Evolutionary conservation across 2,329 filamentous ascomycete species (phyloP).

Genomic region (Emergomyces pasteurianus): DNA sequence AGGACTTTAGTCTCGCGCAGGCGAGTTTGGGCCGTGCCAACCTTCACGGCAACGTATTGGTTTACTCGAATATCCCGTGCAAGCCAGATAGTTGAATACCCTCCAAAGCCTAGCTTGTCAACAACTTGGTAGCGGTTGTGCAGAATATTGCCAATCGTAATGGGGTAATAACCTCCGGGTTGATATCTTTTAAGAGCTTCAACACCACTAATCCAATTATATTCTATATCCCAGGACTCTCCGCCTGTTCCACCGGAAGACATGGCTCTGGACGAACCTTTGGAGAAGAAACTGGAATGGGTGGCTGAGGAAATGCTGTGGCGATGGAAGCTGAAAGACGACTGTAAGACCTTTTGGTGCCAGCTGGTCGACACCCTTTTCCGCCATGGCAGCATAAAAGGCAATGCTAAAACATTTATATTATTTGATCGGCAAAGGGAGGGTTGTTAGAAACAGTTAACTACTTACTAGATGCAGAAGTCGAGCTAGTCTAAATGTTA

Average conservation of each 20-base stretch:
- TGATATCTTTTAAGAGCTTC: constrained; percentile 20
- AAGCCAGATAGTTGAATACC: constrained; percentile 32
- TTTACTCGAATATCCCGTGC: constrained; percentile 20
- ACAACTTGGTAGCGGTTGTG: constrained; percentile 25
- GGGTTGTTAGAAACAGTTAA: too few species aligned
- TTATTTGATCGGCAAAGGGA: background rate
- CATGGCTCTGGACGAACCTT: background rate
- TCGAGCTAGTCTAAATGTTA: too few species aligned
- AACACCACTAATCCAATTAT: constrained; percentile 18
- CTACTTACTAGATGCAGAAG: too few species aligned
- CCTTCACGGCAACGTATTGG: constrained; percentile 21
- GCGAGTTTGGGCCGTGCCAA: constrained; percentile 13
- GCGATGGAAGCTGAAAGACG: too few species aligned
- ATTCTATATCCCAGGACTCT: constrained; percentile 7
- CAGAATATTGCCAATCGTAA: constrained; percentile 20
- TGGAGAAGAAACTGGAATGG: too few species aligned
- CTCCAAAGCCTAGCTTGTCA: constrained; percentile 32
- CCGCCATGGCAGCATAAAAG: too few species aligned
- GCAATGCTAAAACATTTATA: background rate
- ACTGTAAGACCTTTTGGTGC: too few species aligned
- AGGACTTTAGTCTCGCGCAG: constrained; percentile 14
- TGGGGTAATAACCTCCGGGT: constrained; percentile 22
- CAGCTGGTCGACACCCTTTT: too few species aligned
- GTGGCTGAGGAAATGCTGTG: too few species aligned
- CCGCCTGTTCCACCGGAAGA: background rate